A percentile compares a stretch with the other conserved stretches of the same genome.
phyloP scores from a whole-genome alignment of 169 alveolate genomes.

The Plasmodium coatneyi region DNA sequence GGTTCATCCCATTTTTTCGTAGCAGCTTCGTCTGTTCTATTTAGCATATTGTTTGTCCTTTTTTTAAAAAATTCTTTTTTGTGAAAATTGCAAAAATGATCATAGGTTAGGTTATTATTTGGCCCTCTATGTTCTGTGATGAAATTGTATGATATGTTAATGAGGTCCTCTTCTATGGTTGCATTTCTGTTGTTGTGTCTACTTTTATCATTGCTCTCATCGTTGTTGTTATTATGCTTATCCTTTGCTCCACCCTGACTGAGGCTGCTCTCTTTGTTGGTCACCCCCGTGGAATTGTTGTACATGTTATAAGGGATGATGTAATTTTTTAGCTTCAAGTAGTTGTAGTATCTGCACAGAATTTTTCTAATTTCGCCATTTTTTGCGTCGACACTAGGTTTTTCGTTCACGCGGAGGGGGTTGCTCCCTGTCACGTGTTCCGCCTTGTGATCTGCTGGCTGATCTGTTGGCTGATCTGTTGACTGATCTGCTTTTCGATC shows the following conservation, averaged over 20 bases:
- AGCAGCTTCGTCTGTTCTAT: neutral
- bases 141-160: conserved; percentile 33
- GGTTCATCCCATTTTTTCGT: neutral
- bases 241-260: neutral
- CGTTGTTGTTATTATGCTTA: neutral
- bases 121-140: conserved; percentile 27
- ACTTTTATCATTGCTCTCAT: neutral
- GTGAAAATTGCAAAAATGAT: conserved; percentile 40
- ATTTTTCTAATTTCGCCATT: conserved; percentile 9
- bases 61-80: neutral
- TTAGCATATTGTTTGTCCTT: neutral
- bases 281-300: neutral
- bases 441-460: neutral
- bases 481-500: too few relatives aligned
- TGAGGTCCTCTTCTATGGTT: neutral
- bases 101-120: conserved; percentile 12
- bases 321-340: conserved; percentile 45
- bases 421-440: too few relatives aligned
- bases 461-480: too few relatives aligned
- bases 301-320: conserved; percentile 47
- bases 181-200: neutral
- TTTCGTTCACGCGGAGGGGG: neutral
- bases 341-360: conserved; percentile 18
- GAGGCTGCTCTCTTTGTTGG: neutral
- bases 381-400: neutral